Conservation (phyloP, 2,329 filamentous ascomycete species). For the Thelonectria blattea region DNA sequence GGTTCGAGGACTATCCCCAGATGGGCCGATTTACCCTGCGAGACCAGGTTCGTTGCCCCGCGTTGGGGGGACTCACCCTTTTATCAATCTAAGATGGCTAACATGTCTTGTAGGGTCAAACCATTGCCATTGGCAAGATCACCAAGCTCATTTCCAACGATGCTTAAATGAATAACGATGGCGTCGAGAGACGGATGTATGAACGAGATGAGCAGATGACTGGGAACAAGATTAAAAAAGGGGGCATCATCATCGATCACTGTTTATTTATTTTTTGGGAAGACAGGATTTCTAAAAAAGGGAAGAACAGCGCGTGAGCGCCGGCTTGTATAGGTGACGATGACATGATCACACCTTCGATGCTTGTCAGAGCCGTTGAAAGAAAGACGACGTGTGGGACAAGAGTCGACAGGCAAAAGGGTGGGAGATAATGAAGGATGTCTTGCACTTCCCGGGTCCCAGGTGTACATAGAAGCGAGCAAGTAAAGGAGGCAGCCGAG, state of each 20-base stretch:
- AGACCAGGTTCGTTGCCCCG: slow-evolving; percentile 70
- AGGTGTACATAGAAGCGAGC: slow-evolving; percentile 30
- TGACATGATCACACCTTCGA: slow-evolving; percentile 24
- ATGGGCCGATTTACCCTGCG: slow-evolving; percentile 88
- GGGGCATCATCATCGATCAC: slow-evolving; percentile 24
- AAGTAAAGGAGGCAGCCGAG: slow-evolving; percentile 24
- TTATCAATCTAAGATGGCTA: slow-evolving; percentile 33
- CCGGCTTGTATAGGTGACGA: slow-evolving; percentile 32
- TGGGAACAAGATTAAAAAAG: slow-evolving; percentile 15
- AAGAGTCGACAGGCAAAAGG: slow-evolving; percentile 8
- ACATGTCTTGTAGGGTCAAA: slow-evolving; percentile 76
- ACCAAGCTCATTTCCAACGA: slow-evolving; percentile 74
- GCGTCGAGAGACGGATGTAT: slow-evolving; percentile 14
- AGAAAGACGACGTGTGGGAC: slow-evolving; percentile 13
- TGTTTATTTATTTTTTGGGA: slow-evolving; percentile 21
- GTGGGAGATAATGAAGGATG: slow-evolving; percentile 31
- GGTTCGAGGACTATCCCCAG: slow-evolving; percentile 95
- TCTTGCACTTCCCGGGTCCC: slow-evolving; percentile 26
- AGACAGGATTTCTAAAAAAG: slow-evolving; percentile 13
- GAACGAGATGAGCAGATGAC: slow-evolving; percentile 22
- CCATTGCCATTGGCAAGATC: slow-evolving; percentile 99
- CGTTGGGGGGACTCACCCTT: slow-evolving; percentile 13
- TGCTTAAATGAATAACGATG: slow-evolving; percentile 35
- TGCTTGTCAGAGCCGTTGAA: slow-evolving; percentile 22
- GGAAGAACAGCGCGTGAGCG: slow-evolving; percentile 14